phyloP scores from a whole-genome alignment of 2,329 filamentous ascomycete genomes.

The Botrytis squamosa region DNA sequence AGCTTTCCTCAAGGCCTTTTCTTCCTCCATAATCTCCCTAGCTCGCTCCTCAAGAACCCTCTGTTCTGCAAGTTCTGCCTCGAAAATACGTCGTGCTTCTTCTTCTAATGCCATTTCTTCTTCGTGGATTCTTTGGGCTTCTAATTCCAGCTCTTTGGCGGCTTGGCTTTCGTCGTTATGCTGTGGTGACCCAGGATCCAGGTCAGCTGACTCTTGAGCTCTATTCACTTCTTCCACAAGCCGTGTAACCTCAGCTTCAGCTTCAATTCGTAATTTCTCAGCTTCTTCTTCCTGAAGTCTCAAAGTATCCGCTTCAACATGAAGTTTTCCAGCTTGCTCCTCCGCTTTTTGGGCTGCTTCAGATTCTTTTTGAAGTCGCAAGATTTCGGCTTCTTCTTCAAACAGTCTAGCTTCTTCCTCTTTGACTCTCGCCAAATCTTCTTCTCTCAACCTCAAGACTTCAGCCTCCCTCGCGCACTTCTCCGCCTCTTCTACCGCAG shows the following conservation, averaged over 20 bases:
- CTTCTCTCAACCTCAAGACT: background rate
- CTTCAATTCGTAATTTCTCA: background rate
- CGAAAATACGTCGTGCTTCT: slow-evolving; percentile 18
- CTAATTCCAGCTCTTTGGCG: slow-evolving; percentile 1
- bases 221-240: background rate
- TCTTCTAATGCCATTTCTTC: slow-evolving; percentile 35
- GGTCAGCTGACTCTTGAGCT: background rate
- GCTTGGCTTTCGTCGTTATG: background rate
- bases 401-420: background rate
- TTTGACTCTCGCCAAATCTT: background rate
- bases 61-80: slow-evolving; percentile 14
- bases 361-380: background rate
- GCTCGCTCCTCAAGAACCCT: slow-evolving; percentile 51
- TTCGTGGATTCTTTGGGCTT: slow-evolving; percentile 15
- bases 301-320: background rate
- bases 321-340: background rate
- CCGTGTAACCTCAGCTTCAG: background rate
- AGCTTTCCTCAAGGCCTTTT: slow-evolving; percentile 43
- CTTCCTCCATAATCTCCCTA: slow-evolving; percentile 44
- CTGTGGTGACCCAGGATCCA: background rate
- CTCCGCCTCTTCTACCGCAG: slow-evolving; percentile 1
- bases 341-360: background rate
- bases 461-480: background rate
- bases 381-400: slow-evolving; percentile 6
- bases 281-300: background rate